These are phyloP conservation scores for Coriolopsis trogii DNA, from an alignment of 1,284 basidiomycete genomes.

Conservation along the genomic window DNA sequence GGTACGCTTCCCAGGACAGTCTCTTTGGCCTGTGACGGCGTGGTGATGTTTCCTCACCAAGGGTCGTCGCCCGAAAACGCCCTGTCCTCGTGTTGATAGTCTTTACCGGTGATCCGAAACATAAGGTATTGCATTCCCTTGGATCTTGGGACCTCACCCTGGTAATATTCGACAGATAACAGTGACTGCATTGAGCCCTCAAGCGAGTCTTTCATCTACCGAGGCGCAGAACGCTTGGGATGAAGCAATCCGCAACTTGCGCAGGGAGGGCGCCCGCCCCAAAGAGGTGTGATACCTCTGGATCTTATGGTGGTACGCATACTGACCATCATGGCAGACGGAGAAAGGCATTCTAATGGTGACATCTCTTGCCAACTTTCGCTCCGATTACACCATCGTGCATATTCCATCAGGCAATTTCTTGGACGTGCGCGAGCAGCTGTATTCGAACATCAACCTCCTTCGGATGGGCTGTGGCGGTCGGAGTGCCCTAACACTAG, in stretches of 20 bases:
- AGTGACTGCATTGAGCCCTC: constrained; percentile 57
- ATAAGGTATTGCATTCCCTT: constrained; percentile 47
- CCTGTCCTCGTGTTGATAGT: constrained; percentile 66
- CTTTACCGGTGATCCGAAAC: constrained; percentile 70
- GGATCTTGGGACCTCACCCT: neutral
- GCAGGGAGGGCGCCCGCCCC: constrained; percentile 68
- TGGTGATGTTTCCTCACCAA: constrained; percentile 29
- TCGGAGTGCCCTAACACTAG: constrained; percentile 72
- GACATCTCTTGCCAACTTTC: constrained; percentile 83
- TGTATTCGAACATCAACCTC: constrained; percentile 79
- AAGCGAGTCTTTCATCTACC: constrained; percentile 39
- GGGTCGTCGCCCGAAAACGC: constrained; percentile 68
- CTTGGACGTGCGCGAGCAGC: constrained; percentile 57
- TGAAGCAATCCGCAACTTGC: constrained; percentile 57
- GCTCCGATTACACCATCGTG: constrained; percentile 82
- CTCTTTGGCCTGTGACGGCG: constrained; percentile 7
- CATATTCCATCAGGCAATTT: constrained; percentile 73
- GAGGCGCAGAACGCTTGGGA: constrained; percentile 63
- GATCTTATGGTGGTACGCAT: neutral
- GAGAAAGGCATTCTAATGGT: constrained; percentile 72
- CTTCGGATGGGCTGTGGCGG: constrained; percentile 79
- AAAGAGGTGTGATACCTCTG: constrained; percentile 52
- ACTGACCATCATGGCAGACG: constrained; percentile 43
- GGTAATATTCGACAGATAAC: constrained; percentile 47
- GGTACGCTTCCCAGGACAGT: constrained; percentile 43